These are phyloP conservation scores for Nectriaceae sp. DNA, from an alignment of 2,329 filamentous ascomycete genomes.

Conservation along the genomic window DNA sequence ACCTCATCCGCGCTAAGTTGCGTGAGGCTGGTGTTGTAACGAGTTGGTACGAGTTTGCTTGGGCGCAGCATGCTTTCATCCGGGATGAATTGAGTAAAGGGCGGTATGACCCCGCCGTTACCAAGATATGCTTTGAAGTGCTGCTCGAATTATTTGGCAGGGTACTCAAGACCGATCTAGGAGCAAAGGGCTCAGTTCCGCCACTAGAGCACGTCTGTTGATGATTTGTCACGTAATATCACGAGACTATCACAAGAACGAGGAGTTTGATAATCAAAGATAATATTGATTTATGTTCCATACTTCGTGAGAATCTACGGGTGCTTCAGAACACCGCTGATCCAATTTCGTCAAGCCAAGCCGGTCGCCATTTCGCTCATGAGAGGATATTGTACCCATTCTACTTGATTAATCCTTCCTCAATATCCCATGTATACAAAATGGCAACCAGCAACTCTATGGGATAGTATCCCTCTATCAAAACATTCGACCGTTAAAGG, in stretches of 20 bases:
- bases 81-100: conserved; percentile 90
- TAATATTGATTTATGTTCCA: conserved; percentile 30
- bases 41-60: conserved; percentile 87
- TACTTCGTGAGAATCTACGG: conserved; percentile 26
- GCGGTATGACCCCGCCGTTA: conserved; percentile 86
- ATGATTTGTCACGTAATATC: conserved; percentile 1
- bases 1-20: conserved; percentile 80
- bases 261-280: conserved; percentile 16
- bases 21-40: conserved; percentile 74
- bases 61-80: conserved; percentile 94
- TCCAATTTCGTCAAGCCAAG: conserved; percentile 20
- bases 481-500: conserved; percentile 13
- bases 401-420: conserved; percentile 14
- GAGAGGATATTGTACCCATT: conserved; percentile 15
- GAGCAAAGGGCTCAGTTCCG: conserved; percentile 59
- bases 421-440: conserved; percentile 16
- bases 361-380: conserved; percentile 16
- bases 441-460: conserved; percentile 10
- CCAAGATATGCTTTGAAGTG: conserved; percentile 89
- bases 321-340: conserved; percentile 17
- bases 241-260: too few species aligned
- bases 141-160: conserved; percentile 82
- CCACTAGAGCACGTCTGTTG: conserved; percentile 75
- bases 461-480: conserved; percentile 5
- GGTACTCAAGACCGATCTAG: conserved; percentile 76